Percentiles rank a stretch among this genome's conserved stretches.
Conservation (phyloP, 768 basidiomycete genomes). For the Hypsizygus marmoreus region DNA sequence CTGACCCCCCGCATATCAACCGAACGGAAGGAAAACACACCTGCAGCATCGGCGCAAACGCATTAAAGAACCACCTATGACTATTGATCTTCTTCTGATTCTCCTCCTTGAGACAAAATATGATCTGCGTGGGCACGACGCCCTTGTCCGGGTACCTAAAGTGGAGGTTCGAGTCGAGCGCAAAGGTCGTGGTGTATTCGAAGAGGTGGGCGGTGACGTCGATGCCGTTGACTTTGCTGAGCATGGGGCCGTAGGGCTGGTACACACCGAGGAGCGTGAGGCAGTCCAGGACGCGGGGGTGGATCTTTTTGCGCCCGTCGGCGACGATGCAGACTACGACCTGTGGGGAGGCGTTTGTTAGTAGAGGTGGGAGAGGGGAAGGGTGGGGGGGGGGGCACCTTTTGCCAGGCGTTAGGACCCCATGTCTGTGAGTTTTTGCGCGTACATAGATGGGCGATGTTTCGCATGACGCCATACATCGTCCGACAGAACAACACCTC, state of each 20-base stretch:
- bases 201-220: conserved; percentile 66
- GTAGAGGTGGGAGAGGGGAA: not conserved
- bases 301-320: conserved; percentile 81
- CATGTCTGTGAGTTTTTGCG: conserved; percentile 92
- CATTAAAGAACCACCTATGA: conserved; percentile 98
- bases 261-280: conserved; percentile 93
- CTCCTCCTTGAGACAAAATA: conserved; percentile 90
- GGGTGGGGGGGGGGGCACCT: conserved; percentile 44
- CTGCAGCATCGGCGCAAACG: conserved; percentile 80
- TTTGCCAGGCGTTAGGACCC: conserved; percentile 97
- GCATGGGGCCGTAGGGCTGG: conserved; percentile 55
- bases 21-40: too few relatives aligned
- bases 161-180: conserved; percentile 74
- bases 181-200: conserved; percentile 86
- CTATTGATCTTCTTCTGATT: conserved; percentile 98
- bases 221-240: conserved; percentile 67
- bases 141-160: conserved; percentile 92
- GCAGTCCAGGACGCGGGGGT: conserved; percentile 85
- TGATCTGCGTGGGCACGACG: conserved; percentile 91
- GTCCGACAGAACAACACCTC: conserved; percentile 92
- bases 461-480: conserved; percentile 92
- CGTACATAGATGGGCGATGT: conserved; percentile 78
- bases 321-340: conserved; percentile 93
- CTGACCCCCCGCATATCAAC: too few relatives aligned
- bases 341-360: conserved; percentile 32